Conservation (phyloP, 1,139 yeast genomes). For the Lodderomyces theae region DNA sequence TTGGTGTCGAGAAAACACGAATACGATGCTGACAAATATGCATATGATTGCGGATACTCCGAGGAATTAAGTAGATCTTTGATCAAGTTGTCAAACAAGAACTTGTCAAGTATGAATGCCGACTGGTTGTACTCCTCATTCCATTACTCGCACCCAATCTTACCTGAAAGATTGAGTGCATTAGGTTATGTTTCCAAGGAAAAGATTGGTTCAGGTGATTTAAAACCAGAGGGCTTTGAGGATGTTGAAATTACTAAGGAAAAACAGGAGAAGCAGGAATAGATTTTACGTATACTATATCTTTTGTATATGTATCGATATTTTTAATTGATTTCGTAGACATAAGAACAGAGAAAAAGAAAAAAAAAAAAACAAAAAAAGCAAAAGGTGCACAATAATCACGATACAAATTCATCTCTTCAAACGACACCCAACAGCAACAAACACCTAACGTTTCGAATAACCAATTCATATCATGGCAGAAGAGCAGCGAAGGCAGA, state of each 20-base stretch:
- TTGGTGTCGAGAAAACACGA: conserved; percentile 79
- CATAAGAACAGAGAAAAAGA: background rate
- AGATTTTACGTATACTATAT: background rate
- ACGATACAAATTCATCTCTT: background rate
- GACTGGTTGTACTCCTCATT: conserved; percentile 89
- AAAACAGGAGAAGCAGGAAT: conserved; percentile 14
- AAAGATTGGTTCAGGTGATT: conserved; percentile 27
- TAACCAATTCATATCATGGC: conserved; percentile 27
- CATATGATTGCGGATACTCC: conserved; percentile 69
- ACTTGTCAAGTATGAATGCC: conserved; percentile 79
- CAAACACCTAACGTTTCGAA: background rate
- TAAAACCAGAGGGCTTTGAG: conserved; percentile 46
- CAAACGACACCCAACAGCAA: background rate
- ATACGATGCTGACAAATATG: conserved; percentile 89
- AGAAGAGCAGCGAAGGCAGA: conserved; percentile 69
- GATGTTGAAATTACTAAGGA: conserved; percentile 34
- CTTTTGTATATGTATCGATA: background rate
- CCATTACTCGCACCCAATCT: conserved; percentile 86
- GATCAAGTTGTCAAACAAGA: conserved; percentile 72
- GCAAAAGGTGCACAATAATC: no score
- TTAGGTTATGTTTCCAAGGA: conserved; percentile 51
- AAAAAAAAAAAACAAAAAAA: background rate
- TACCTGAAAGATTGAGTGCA: conserved; percentile 82
- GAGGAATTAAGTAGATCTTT: conserved; percentile 68
- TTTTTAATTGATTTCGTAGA: no score